These are phyloP conservation scores for Globisporangium megalacanthum DNA, from an alignment of 352 stramenopile genomes.

Conservation along the genomic window DNA sequence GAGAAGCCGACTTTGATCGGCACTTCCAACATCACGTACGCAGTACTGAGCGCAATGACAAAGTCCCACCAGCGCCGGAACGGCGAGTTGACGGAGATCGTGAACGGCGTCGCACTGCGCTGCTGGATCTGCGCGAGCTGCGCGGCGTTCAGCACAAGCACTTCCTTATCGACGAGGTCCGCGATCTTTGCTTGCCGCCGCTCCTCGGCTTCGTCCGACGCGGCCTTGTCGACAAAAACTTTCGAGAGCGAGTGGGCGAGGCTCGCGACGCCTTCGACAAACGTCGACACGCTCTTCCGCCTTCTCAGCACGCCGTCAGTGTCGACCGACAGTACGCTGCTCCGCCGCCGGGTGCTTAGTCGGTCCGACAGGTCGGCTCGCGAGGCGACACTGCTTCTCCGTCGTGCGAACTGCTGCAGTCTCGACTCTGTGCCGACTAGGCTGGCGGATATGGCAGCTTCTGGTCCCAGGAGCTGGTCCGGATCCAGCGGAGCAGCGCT, in stretches of 20 bases:
- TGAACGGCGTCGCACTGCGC: constrained; percentile 38
- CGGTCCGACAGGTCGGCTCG: neutral
- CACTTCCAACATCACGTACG: constrained; percentile 49
- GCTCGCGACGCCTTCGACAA: constrained; percentile 24
- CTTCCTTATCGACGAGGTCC: constrained; percentile 51
- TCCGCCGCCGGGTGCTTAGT: neutral
- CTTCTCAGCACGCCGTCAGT: constrained; percentile 1
- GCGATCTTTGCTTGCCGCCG: constrained; percentile 34
- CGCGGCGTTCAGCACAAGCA: constrained; percentile 53
- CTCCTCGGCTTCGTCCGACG: constrained; percentile 27
- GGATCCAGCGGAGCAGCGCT: neutral
- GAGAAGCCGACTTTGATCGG: constrained; percentile 55
- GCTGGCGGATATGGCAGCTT: neutral
- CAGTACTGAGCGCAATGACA: constrained; percentile 37
- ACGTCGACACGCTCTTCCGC: constrained; percentile 22
- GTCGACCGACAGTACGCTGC: neutral
- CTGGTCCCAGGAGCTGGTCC: neutral
- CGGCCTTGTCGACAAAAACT: constrained; percentile 31
- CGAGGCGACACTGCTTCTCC: neutral
- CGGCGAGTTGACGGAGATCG: constrained; percentile 53
- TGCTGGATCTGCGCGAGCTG: constrained; percentile 57
- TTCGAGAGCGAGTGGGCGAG: constrained; percentile 1
- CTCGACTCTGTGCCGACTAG: neutral
- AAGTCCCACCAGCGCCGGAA: constrained; percentile 66
- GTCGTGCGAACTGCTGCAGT: neutral